Evolutionary conservation across 2,329 filamentous ascomycete genomes (phyloP).

Genomic region (Talaromyces sp.): DNA sequence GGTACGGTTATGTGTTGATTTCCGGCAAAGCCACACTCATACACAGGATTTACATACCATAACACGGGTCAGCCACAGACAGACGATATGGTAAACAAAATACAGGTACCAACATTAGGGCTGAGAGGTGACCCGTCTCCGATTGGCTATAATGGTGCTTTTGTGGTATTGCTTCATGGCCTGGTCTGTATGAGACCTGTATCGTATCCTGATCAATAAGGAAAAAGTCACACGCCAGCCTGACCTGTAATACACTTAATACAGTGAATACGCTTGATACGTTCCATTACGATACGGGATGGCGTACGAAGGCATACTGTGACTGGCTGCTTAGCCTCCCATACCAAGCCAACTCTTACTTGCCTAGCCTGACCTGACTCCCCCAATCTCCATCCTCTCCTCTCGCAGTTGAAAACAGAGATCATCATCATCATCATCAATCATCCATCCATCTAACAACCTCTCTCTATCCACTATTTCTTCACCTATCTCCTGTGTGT

Average conservation of each 20-base stretch:
- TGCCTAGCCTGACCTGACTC: conserved; percentile 10
- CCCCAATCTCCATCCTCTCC: conserved; percentile 13
- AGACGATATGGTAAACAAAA: neutral
- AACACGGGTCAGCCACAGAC: neutral
- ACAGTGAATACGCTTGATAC: no score
- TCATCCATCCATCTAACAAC: conserved; percentile 5
- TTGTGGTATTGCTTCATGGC: neutral
- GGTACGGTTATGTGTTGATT: neutral
- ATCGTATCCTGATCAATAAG: neutral
- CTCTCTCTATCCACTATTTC: neutral
- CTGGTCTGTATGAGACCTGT: neutral
- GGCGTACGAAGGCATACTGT: neutral
- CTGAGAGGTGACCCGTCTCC: neutral
- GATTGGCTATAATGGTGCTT: neutral
- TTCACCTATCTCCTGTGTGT: neutral
- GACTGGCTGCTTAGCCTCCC: neutral
- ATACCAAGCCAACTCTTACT: conserved; percentile 1
- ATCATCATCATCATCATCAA: neutral
- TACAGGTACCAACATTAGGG: conserved; percentile 5
- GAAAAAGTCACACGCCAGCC: neutral
- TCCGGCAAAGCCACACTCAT: neutral
- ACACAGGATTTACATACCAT: neutral
- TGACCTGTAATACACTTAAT: neutral
- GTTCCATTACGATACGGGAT: conserved; percentile 3
- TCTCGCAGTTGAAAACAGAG: conserved; percentile 11